Percentiles rank a stretch among this genome's conserved stretches.
phyloP scores from a whole-genome alignment of 441 rosid species.

The Erysimum pusillum region DNA sequence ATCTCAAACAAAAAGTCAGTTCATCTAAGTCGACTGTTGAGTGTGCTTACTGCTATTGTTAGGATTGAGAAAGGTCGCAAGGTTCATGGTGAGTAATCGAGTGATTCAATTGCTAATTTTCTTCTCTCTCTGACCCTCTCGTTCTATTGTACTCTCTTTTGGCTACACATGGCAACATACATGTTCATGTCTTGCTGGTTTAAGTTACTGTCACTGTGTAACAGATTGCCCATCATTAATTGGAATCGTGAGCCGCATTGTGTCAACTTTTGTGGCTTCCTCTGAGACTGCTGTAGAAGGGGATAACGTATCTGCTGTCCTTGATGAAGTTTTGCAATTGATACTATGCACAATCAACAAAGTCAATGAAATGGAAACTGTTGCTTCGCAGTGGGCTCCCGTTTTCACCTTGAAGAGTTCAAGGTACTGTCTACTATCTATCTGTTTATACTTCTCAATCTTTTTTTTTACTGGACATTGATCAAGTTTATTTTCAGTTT shows the following conservation, averaged over 20 bases:
- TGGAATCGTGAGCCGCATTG: constrained; percentile 57
- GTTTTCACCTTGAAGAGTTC: constrained; percentile 65
- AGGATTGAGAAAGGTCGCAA: constrained; percentile 56
- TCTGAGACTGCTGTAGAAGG: constrained; percentile 50
- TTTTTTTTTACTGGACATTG: constrained; percentile 36
- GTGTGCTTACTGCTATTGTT: constrained; percentile 64
- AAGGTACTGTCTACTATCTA: constrained; percentile 58
- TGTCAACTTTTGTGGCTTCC: constrained; percentile 55
- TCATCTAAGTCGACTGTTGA: constrained; percentile 66
- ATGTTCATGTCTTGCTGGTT: constrained; percentile 9
- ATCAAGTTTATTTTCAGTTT: constrained; percentile 61
- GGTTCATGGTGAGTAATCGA: constrained; percentile 73
- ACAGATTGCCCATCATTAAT: constrained; percentile 77
- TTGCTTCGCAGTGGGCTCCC: constrained; percentile 79
- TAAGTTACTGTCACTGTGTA: constrained; percentile 35
- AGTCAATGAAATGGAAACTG: constrained; percentile 52
- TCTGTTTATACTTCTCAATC: constrained; percentile 31
- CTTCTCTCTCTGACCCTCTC: constrained; percentile 25
- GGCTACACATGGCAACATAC: constrained; percentile 21
- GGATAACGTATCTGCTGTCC: constrained; percentile 53
- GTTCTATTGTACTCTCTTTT: constrained; percentile 38
- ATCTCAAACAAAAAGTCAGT: constrained; percentile 43
- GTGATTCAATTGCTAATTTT: constrained; percentile 36
- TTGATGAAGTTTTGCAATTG: constrained; percentile 75
- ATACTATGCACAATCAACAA: constrained; percentile 71